phyloP scores from a whole-genome alignment of 257 asterid genomes.

The Lycium barbarum region DNA sequence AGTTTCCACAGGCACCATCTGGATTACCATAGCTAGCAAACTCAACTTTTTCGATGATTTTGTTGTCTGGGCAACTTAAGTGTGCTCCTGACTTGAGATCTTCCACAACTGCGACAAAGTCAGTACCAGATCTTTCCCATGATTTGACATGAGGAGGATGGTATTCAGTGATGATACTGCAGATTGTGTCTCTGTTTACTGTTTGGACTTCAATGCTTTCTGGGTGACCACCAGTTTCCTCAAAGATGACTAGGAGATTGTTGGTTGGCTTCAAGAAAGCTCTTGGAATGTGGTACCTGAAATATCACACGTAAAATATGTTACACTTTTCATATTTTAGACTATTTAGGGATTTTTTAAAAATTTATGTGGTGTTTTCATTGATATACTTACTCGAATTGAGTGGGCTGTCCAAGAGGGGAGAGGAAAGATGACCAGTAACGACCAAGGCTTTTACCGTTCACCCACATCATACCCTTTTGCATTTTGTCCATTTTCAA shows the following conservation, averaged over 20 bases:
- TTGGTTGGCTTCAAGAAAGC: conserved; percentile 58
- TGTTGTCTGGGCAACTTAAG: conserved; percentile 52
- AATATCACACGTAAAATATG: not conserved
- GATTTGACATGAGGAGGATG: conserved; percentile 53
- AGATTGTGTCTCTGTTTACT: conserved; percentile 70
- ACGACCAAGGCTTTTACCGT: conserved; percentile 71
- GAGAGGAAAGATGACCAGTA: conserved; percentile 74
- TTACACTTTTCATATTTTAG: not conserved
- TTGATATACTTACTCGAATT: conserved; percentile 55
- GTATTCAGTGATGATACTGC: conserved; percentile 60
- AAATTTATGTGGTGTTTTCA: not conserved
- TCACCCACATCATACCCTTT: conserved; percentile 80
- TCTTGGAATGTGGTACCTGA: conserved; percentile 68
- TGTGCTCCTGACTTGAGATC: conserved; percentile 50
- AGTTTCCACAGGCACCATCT: conserved; percentile 75
- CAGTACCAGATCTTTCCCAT: conserved; percentile 47
- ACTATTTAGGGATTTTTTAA: not conserved
- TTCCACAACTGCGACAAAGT: conserved; percentile 39
- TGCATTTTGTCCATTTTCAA: conserved; percentile 60
- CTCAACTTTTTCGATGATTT: conserved; percentile 54
- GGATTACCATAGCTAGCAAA: conserved; percentile 71
- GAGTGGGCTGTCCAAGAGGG: conserved; percentile 65
- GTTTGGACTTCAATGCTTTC: conserved; percentile 43
- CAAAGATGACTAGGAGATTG: conserved; percentile 63
- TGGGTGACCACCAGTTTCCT: conserved; percentile 71